Evolutionary conservation across 768 basidiomycete genomes (phyloP), one percentile per base, ranked within the genome.

Genomic region (Astraeus odoratus): DNA sequence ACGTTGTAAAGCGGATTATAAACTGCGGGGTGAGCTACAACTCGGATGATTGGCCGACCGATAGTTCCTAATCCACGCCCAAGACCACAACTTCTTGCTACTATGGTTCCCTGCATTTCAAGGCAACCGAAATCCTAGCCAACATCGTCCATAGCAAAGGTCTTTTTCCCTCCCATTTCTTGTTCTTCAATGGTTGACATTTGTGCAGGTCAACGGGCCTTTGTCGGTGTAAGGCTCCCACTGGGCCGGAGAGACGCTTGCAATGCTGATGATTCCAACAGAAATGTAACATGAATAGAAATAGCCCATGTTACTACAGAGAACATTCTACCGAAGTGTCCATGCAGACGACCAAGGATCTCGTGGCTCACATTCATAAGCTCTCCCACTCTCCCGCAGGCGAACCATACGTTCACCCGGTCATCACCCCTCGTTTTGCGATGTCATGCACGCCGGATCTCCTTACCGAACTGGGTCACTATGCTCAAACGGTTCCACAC

Each of bases 11-110:
- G 29, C 71, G 85, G 16, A 71, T 80, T 16, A 72, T 96, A 39
- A 73, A 84, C 48, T 76, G 67, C 26, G 93, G 91, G 39, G 94
- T 95, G 60, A 54, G 83, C 71, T 15, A 35, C 38, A 29, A 20
- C 38, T 41, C 40, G 19, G 19, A 30, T 20, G 5, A 46, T 36
- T 48, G 10, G 33, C 31, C 4, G 18, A n/a, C 16, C 8, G 43
- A 44, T 44, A 43, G 24, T 29, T 45, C 26, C 51, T 35, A 39
- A 53, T 13, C 19, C 27, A 40, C 13, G n/a, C 30, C n/a, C 23
- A 55, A 92, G 93, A 95, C 92, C 1, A 96, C 94, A 1, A 96
- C 94, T 0, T 89, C 83, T 57, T 96, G 90, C 61, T 96, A 94
- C 64, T 95, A 89, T 58, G 89, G 80, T 7, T 84, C 81, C 2